These are phyloP conservation scores for Hypoxylon fuscum DNA, from an alignment of 495 filamentous ascomycete species.

Conservation along the genomic window DNA sequence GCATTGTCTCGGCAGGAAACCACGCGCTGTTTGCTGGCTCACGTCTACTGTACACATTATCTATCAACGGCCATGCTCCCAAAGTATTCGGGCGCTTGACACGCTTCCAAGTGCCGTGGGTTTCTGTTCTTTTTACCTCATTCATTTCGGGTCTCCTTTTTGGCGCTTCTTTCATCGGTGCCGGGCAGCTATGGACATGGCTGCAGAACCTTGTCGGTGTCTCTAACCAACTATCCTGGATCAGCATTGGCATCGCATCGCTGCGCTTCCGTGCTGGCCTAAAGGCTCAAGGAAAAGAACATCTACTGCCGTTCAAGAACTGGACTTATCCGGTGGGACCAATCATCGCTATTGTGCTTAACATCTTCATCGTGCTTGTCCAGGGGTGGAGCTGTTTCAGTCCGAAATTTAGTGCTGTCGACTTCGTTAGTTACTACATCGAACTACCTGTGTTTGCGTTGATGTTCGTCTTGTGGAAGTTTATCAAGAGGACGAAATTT, in stretches of 20 bases:
- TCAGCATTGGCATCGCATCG: constrained; percentile 66
- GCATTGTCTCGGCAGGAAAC: constrained; percentile 53
- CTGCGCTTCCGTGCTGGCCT: constrained; percentile 67
- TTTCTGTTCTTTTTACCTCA: constrained; percentile 65
- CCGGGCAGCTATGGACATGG: constrained; percentile 67
- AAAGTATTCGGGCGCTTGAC: constrained; percentile 59
- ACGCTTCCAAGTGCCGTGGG: constrained; percentile 66
- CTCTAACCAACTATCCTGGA: constrained; percentile 70
- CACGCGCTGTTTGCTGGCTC: constrained; percentile 65
- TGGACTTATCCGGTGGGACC: constrained; percentile 69
- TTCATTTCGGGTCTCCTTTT: constrained; percentile 67
- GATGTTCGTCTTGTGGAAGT: constrained; percentile 65
- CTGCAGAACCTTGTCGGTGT: constrained; percentile 69
- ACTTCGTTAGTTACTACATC: constrained; percentile 65
- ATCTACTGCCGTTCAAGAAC: constrained; percentile 69
- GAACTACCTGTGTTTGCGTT: constrained; percentile 64
- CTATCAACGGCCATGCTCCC: constrained; percentile 41
- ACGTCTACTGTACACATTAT: constrained; percentile 55
- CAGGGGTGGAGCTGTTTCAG: constrained; percentile 70
- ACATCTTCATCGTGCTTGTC: constrained; percentile 64
- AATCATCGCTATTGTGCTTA: constrained; percentile 59
- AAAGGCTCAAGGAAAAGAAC: constrained; percentile 61
- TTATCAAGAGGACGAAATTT: constrained; percentile 57
- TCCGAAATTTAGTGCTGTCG: constrained; percentile 58
- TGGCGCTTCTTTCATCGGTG: constrained; percentile 68